A percentile compares a stretch with the other conserved stretches of the same genome.
Evolutionary conservation across 305 asterid genomes (phyloP).

Genomic region (Fraxinus xanthoxyloides): DNA sequence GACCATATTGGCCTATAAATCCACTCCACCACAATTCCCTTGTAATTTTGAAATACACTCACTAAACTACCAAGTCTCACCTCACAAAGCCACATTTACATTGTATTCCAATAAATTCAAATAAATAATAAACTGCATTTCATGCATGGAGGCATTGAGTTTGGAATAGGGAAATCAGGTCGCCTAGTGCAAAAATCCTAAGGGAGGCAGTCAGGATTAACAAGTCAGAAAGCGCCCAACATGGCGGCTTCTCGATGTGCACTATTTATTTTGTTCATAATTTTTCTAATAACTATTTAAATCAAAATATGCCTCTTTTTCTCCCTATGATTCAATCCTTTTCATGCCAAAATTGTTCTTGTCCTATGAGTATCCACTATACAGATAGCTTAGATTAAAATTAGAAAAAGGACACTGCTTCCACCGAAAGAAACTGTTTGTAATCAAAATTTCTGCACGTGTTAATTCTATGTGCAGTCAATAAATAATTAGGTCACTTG

Average conservation of each 20-base stretch:
- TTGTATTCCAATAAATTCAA: not conserved
- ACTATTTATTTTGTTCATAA: not conserved
- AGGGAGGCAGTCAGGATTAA: not conserved
- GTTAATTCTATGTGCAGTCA: not conserved
- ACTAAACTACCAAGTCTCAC: not conserved
- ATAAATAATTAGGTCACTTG: not conserved
- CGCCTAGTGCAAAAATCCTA: not conserved
- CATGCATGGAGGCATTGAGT: not conserved
- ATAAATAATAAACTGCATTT: not conserved
- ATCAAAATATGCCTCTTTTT: not conserved
- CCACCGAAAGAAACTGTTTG: not conserved
- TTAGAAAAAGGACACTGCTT: not conserved
- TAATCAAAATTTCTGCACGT: not conserved
- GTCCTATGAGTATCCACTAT: not conserved
- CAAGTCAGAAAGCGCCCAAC: not conserved
- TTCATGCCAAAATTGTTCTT: not conserved
- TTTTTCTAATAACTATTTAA: not conserved
- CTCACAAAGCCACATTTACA: not conserved
- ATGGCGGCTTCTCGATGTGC: not conserved
- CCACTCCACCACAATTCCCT: not conserved
- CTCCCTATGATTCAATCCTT: not conserved
- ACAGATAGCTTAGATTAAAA: not conserved
- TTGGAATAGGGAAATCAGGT: not conserved
- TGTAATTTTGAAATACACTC: not conserved
- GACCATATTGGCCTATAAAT: not conserved